Base-by-base conservation (phyloP, 2,329 filamentous ascomycete genomes). In the Anisogramma anomala region DNA sequence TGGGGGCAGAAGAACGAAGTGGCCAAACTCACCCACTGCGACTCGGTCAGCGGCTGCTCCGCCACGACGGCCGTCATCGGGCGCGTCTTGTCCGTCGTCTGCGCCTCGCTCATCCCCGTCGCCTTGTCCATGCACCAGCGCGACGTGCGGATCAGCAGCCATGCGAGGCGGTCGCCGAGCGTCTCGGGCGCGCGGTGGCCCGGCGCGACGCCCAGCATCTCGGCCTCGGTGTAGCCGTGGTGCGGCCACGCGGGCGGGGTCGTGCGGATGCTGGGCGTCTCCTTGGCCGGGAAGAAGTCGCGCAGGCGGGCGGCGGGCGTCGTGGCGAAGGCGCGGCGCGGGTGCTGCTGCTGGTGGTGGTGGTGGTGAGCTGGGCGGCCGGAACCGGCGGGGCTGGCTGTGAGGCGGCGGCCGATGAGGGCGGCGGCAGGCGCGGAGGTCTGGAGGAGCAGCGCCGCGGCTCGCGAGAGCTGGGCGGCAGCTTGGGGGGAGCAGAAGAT, bases 71-170 rank as follows among this genome's bases (percentile, higher is more conserved):
- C 63, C 3, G 69, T 76, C 0, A 74, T 78, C 6, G 75, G 74
- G 45, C 72, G 60, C 49, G 59, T 62, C 57, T 68, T 72, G 53
- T 76, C 70, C 23, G 71, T 73, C 48, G 84, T 73, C 56, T 94
- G 86, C 23, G 76, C 78, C 51, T 86, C 82, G 27, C 58, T 61
- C 62, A 77, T 68, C 10, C 87, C 86, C 0, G 88, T 94, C 13
- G 72, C 83, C 26, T 80, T 63, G 57, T 96, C 89, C 63, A 93
- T 85, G 8, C 77, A 77, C 70, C 76, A 89, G 36, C 89, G 74
- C 28, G 87, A 71, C 17, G 87, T 50, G 6, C 84, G 77, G 36
- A 95, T 81, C 49, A 85, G 76, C 44, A 74, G 72, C 56, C 91
- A 79, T 2, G 91, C 91, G 3, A 82, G 63, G 65, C 76, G 79